A percentile compares a stretch with the other conserved stretches of the same genome.
These are phyloP conservation scores for Rhazya stricta DNA, from an alignment of 257 asterid species.

Conservation along the genomic window DNA sequence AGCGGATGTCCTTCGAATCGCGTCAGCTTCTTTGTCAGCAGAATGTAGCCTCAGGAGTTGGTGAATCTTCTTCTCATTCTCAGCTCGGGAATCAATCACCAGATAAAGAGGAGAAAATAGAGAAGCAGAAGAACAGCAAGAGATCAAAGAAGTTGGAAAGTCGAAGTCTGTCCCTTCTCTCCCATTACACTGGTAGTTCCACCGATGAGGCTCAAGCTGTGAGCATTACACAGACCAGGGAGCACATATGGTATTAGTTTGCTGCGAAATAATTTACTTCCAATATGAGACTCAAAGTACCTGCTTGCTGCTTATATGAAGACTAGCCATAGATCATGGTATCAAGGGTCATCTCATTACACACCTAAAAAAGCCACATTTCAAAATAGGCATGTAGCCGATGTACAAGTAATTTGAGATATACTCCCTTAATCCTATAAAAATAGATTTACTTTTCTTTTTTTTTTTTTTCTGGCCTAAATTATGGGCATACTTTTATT, in stretches of 20 bases:
- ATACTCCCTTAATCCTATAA: no score
- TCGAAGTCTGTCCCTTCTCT: neutral
- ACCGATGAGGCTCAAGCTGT: neutral
- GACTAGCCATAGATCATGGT: no score
- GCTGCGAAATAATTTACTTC: neutral
- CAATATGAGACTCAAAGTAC: neutral
- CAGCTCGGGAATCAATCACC: neutral
- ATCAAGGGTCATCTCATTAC: no score
- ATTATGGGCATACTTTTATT: no score
- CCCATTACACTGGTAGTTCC: neutral
- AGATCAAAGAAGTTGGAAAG: neutral
- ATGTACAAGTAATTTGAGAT: no score
- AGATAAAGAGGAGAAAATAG: constrained; percentile 19
- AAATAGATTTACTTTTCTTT: no score
- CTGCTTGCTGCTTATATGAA: neutral
- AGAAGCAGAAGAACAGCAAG: constrained; percentile 20
- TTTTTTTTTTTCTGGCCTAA: no score
- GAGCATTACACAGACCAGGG: neutral
- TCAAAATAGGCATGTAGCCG: no score
- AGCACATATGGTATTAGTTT: neutral
- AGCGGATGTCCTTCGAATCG: neutral
- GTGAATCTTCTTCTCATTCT: neutral
- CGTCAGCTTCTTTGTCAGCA: neutral
- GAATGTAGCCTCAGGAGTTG: neutral
- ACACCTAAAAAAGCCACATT: no score